Percentiles rank a stretch among this genome's conserved stretches.
phyloP scores from a whole-genome alignment of 106 monocot species.

The Phalaenopsis equestris region DNA sequence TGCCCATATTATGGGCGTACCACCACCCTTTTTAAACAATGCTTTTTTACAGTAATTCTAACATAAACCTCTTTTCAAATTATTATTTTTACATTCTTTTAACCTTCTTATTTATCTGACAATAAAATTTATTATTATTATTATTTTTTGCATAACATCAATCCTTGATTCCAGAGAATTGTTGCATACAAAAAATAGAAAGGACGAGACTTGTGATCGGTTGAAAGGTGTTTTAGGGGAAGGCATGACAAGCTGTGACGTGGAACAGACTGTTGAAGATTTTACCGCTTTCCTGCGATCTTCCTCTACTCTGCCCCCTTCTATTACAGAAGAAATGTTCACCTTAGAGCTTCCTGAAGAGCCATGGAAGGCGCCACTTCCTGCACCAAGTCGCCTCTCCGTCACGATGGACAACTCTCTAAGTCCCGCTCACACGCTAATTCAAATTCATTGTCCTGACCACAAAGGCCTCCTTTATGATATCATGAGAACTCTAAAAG shows the following conservation, averaged over 20 bases:
- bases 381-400: constrained; percentile 11
- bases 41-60: background rate
- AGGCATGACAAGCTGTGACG: constrained; percentile 52
- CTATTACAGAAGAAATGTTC: constrained; percentile 41
- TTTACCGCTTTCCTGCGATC: constrained; percentile 30
- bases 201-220: constrained; percentile 44
- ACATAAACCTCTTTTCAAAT: background rate
- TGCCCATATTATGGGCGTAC: too few relatives aligned
- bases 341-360: constrained; percentile 40
- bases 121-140: background rate
- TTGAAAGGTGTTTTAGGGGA: constrained; percentile 47
- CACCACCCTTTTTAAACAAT: too few relatives aligned
- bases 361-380: background rate
- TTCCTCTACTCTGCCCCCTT: constrained; percentile 32
- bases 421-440: constrained; percentile 58
- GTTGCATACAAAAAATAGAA: constrained; percentile 54
- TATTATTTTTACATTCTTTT: background rate
- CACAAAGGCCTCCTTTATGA: constrained; percentile 79
- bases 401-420: constrained; percentile 66
- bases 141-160: background rate
- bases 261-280: constrained; percentile 37
- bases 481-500: constrained; percentile 69
- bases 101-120: background rate
- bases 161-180: constrained; percentile 34
- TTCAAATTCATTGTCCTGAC: constrained; percentile 59